Base-by-base conservation (phyloP, 2,329 filamentous ascomycete genomes). In the Bipolaris bicolor region DNA sequence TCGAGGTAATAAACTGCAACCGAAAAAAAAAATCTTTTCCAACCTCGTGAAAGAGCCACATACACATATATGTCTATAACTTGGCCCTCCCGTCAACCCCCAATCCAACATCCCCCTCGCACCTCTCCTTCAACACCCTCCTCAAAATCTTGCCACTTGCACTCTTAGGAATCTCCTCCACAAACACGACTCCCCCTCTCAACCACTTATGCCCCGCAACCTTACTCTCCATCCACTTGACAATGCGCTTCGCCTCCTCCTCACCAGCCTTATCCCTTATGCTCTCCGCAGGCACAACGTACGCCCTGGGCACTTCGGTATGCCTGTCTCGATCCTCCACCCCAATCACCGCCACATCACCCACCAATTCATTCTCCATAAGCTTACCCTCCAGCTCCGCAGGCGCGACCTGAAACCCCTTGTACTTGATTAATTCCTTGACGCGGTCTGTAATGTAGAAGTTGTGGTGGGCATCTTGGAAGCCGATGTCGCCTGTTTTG, bases 131-230 rank as follows among this genome's bases (percentile, higher is more conserved):
- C 18, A 70, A 37, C 33, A 69, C 29, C 1, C 67, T 48, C 20
- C 80, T 69, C 60, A 82, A 52, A 47, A 82, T 82, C 74, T 82
- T 82, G 3, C 80, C 80, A 52, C 74, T 77, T 13, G 76, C 74
- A 36, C 75, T 78, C 74, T 82, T 82, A 1, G 80, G 80, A 24
- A 82, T 78, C 60, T 78, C 78, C 10, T 78, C 74, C 2, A 79
- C 69, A 46, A 82, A 81, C 37, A 77, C 76, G 13, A 81, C 69
- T 1, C 69, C 69, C 3, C 70, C 70, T 46, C 70, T 57, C 15
- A 72, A 20, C 37, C 67, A 55, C 61, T 73, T 73, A 24, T 73
- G 70, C n/a, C 57, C 65, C 7, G 69, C 68, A 2, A 73, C 68
- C 36, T 62, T 68, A 16, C 50, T 47, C n/a, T 56, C 60, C 24